These are phyloP conservation scores for Morella rubra DNA, from an alignment of 306 rosid species.

Conservation along the genomic window DNA sequence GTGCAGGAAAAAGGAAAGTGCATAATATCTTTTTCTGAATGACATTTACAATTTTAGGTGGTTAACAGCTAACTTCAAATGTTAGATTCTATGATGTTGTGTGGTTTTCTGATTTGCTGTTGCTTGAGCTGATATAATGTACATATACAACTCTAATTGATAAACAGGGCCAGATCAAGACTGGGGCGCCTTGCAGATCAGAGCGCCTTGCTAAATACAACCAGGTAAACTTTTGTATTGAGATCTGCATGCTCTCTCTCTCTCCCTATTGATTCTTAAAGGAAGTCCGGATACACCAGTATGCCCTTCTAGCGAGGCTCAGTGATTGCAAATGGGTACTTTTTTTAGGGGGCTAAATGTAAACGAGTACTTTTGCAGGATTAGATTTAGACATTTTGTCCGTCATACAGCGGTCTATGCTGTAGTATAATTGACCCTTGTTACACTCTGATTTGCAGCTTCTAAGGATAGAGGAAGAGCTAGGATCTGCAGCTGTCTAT, in stretches of 20 bases:
- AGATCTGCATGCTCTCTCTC: neutral
- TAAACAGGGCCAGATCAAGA: slow-evolving; percentile 96
- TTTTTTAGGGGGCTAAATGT: neutral
- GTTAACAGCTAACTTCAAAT: neutral
- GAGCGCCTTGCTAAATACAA: slow-evolving; percentile 99
- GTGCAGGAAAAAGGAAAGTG: neutral
- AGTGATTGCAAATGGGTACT: neutral
- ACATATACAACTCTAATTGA: neutral
- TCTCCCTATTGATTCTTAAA: neutral
- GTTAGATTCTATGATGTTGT: neutral
- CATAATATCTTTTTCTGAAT: no score
- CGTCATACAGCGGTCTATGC: no score
- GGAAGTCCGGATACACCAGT: neutral
- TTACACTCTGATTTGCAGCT: slow-evolving; percentile 44
- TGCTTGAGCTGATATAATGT: neutral
- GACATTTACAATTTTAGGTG: neutral
- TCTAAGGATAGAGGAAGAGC: slow-evolving; percentile 86
- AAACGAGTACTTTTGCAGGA: neutral
- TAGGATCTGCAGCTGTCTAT: slow-evolving; percentile 66
- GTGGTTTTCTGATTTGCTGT: neutral
- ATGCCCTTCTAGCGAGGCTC: neutral
- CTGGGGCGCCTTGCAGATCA: slow-evolving; percentile 98
- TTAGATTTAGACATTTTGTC: neutral
- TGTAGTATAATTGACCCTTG: neutral
- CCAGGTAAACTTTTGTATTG: slow-evolving; percentile 53